These are phyloP conservation scores for Biancaea sappan DNA, from an alignment of 306 rosid species.

Conservation along the genomic window DNA sequence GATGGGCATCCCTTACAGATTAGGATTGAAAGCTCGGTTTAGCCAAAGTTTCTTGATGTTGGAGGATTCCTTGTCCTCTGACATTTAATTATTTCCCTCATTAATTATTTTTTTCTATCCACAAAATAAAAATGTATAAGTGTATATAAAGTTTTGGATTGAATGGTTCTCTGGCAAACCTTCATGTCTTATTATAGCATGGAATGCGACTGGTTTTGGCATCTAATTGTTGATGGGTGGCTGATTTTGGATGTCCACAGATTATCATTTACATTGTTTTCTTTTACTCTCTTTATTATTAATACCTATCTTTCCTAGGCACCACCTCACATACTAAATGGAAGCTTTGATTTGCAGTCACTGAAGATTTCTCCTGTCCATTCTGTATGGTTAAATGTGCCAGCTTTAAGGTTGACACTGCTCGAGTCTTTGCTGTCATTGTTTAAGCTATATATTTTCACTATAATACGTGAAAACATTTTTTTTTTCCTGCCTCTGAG, in stretches of 20 bases:
- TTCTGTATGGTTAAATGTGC: constrained; percentile 76
- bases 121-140: too few species aligned
- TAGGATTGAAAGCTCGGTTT: neutral
- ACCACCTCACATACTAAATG: constrained; percentile 21
- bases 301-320: neutral
- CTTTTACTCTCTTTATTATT: neutral
- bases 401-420: constrained; percentile 69
- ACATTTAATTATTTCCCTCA: neutral
- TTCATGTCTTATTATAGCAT: neutral
- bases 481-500: constrained; percentile 28
- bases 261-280: neutral
- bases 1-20: too few species aligned
- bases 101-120: neutral
- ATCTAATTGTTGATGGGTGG: neutral
- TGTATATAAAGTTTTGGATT: neutral
- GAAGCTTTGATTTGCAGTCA: constrained; percentile 60
- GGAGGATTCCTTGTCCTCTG: neutral
- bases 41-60: neutral
- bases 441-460: neutral
- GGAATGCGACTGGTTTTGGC: constrained; percentile 8
- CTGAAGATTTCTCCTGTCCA: constrained; percentile 82
- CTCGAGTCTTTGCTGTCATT: constrained; percentile 18
- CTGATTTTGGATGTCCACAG: constrained; percentile 1
- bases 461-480: constrained; percentile 24
- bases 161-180: neutral